phyloP scores from a whole-genome alignment of 768 basidiomycete genomes.

The Rhizopogon sp. region DNA sequence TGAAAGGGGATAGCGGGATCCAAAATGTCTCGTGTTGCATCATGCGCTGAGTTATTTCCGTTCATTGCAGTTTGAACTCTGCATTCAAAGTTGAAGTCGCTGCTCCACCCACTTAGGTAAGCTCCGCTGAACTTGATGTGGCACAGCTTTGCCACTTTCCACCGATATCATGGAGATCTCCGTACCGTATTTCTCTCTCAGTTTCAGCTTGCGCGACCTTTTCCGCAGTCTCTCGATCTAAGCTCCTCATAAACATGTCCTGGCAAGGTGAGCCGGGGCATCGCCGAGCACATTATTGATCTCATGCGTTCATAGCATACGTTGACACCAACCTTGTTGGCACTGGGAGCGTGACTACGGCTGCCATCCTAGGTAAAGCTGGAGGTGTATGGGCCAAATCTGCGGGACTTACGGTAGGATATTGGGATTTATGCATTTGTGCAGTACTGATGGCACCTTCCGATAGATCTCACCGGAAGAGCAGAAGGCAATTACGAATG shows the following conservation, averaged over 20 bases:
- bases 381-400: constrained; percentile 29
- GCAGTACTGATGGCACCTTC: constrained; percentile 5
- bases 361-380: constrained; percentile 43
- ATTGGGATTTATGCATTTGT: constrained; percentile 8
- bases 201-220: constrained; percentile 1
- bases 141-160: constrained; percentile 9
- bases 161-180: constrained; percentile 28
- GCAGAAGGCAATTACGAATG: constrained; percentile 22
- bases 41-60: too few species aligned
- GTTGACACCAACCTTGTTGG: constrained; percentile 79
- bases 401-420: constrained; percentile 12
- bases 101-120: neutral
- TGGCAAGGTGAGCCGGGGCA: constrained; percentile 61
- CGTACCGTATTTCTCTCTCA: constrained; percentile 7
- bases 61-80: too few species aligned
- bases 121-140: neutral
- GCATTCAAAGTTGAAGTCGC: too few species aligned
- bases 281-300: neutral
- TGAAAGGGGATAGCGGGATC: too few species aligned
- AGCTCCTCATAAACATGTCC: constrained; percentile 43
- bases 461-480: constrained; percentile 20
- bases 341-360: constrained; percentile 64
- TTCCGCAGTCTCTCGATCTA: constrained; percentile 1
- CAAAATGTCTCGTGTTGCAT: too few species aligned
- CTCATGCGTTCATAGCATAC: constrained; percentile 47